Evolutionary conservation across 768 basidiomycete species (phyloP), one percentile per base, ranked within the genome.

Genomic region (Tephrocybe rancida): DNA sequence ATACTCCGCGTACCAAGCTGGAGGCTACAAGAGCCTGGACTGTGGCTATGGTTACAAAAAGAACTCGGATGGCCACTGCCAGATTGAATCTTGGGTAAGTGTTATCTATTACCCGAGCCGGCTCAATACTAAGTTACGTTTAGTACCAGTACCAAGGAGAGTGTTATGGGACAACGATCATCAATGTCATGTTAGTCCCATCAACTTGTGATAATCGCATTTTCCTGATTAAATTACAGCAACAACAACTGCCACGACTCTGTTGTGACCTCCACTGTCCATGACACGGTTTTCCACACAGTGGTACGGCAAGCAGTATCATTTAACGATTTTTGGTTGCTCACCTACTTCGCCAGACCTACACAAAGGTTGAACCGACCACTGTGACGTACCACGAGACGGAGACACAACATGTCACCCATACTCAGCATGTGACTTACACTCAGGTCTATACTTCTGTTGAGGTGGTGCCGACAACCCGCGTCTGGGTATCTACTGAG

Each of bases 21-120:
- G 86, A 51, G 88, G 87, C 24, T 90, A 89, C 70, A 74, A 76
- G 66, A 79, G 75, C 65, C 69, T 89, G 67, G 69, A 78, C 58
- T 90, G 88, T 64, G 88, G 88, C 46, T 90, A 90, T 64, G 88
- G 87, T 22, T 85, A 84, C 62, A 61, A 67, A 44, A 87, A 86
- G 70, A 68, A 65, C 50, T 70, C 66, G 9, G 78, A 86, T 64
- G 85, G 85, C 29, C 74, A 72, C 44, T 90, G 88, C 67, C 54
- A 68, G 19, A 60, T 72, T 22, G 65, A 81, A 65, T 76, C 78
- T 48, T 89, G 88, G 87, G 86, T 87, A 37, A 61, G 55, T 30
- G 14, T 3, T 35, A 22, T 34, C 2, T 13, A 22, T 43, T 10
- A 45, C 5, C 14, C 27, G 7, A 24, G 21, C 4, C 22, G 26